phyloP scores from a whole-genome alignment of 2,329 filamentous ascomycete genomes.

The Ophiostoma angusticollis region DNA sequence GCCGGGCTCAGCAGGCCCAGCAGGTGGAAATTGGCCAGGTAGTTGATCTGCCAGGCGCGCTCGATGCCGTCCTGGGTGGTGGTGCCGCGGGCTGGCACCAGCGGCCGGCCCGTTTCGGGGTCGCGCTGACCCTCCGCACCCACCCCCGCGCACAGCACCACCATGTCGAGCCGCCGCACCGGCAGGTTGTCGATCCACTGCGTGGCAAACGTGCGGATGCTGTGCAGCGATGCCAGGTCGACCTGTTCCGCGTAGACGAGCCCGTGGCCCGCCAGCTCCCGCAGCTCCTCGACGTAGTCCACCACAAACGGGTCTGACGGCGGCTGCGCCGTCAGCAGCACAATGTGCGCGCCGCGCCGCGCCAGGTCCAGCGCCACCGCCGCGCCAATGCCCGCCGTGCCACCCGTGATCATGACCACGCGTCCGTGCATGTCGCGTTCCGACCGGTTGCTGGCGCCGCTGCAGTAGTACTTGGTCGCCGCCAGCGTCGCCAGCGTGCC shows the following conservation, averaged over 20 bases:
- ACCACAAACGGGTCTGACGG: constrained; percentile 77
- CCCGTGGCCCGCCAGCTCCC: constrained; percentile 62
- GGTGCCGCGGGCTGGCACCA: constrained; percentile 23
- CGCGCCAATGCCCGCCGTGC: constrained; percentile 85
- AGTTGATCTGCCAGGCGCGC: constrained; percentile 88
- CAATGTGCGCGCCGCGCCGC: constrained; percentile 70
- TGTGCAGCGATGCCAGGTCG: constrained; percentile 77
- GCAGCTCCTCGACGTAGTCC: constrained; percentile 84
- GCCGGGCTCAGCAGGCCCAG: constrained; percentile 85
- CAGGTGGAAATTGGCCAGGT: constrained; percentile 88
- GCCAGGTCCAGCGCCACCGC: constrained; percentile 64
- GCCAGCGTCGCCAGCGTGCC: constrained; percentile 26
- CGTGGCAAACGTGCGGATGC: constrained; percentile 83
- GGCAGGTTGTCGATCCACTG: constrained; percentile 97
- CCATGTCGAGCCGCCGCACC: constrained; percentile 75
- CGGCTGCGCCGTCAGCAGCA: constrained; percentile 74
- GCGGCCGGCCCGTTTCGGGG: constrained; percentile 1
- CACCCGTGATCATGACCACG: constrained; percentile 86
- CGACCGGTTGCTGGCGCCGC: constrained; percentile 58
- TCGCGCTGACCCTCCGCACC: constrained; percentile 31
- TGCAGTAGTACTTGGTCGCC: constrained; percentile 59
- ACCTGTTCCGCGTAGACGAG: constrained; percentile 94
- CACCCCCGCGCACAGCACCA: constrained; percentile 68
- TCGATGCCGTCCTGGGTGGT: constrained; percentile 71
- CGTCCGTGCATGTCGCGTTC: constrained; percentile 87